A percentile compares a stretch with the other conserved stretches of the same genome.
Evolutionary conservation across 176 grass and related monocot species (phyloP).

Genomic region (Neostapfia colusana): DNA sequence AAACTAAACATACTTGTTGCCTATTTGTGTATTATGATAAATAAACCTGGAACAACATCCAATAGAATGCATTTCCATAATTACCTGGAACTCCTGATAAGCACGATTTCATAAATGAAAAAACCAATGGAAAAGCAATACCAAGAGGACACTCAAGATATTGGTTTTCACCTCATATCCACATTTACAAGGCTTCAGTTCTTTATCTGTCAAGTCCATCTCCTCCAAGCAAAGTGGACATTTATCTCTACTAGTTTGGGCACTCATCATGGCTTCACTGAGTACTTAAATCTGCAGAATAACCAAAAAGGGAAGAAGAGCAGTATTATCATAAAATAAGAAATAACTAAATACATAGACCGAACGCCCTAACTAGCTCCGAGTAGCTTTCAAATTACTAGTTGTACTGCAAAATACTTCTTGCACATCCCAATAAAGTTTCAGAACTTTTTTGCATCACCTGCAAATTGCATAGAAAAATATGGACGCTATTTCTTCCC

Average conservation of each 20-base stretch:
- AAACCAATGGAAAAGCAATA: background rate
- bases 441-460: background rate
- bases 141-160: slow-evolving; percentile 4
- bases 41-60: background rate
- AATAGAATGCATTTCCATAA: slow-evolving; percentile 11
- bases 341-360: background rate
- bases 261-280: slow-evolving; percentile 45
- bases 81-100: background rate
- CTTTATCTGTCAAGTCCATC: slow-evolving; percentile 70
- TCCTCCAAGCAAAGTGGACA: slow-evolving; percentile 57
- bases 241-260: slow-evolving; percentile 43
- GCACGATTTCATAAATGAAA: background rate
- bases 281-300: slow-evolving; percentile 3
- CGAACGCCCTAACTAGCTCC: background rate
- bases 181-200: slow-evolving; percentile 71
- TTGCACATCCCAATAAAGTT: background rate
- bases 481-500: background rate
- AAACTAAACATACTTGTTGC: background rate
- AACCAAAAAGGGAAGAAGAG: slow-evolving; percentile 29
- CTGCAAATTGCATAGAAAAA: background rate
- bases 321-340: background rate
- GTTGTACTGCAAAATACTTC: background rate
- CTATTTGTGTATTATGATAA: slow-evolving; percentile 22
- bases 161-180: slow-evolving; percentile 60
- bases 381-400: background rate